Conservation (phyloP, 2,329 filamentous ascomycete species). For the Aspergillus sp. region DNA sequence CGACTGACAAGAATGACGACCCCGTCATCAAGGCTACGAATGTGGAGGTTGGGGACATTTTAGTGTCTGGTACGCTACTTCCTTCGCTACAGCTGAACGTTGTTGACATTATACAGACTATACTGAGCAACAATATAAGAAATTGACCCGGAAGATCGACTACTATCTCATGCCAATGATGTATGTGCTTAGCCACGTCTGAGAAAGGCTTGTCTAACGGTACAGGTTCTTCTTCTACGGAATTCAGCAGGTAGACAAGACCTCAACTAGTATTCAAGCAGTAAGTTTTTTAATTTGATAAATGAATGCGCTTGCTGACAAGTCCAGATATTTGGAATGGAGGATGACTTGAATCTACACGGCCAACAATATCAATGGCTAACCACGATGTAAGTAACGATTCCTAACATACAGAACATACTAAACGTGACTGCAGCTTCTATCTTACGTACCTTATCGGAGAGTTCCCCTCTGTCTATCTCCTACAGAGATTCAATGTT, state of each 20-base stretch:
- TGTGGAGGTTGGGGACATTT: too few species aligned
- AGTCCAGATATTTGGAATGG: neutral
- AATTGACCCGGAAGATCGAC: neutral
- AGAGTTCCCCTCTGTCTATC: neutral
- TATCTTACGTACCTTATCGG: neutral
- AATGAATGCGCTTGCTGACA: neutral
- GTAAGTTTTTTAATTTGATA: neutral
- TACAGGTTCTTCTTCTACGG: neutral
- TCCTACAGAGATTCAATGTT: neutral
- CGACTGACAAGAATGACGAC: neutral
- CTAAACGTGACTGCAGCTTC: neutral
- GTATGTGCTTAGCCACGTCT: neutral
- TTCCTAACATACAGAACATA: too few species aligned
- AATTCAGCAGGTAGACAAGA: constrained; percentile 5
- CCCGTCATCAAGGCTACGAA: too few species aligned
- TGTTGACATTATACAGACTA: neutral
- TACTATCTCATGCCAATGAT: neutral
- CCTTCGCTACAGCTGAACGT: too few species aligned
- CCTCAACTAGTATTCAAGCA: neutral
- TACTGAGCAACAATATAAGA: neutral
- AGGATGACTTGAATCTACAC: neutral
- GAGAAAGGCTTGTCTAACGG: neutral
- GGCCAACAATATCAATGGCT: neutral
- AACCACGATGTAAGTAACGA: neutral
- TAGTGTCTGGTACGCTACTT: too few species aligned